Percentiles rank a stretch among this genome's conserved stretches.
These are phyloP conservation scores for Epichloe sibirici DNA, from an alignment of 2,329 filamentous ascomycete species.

Conservation along the genomic window DNA sequence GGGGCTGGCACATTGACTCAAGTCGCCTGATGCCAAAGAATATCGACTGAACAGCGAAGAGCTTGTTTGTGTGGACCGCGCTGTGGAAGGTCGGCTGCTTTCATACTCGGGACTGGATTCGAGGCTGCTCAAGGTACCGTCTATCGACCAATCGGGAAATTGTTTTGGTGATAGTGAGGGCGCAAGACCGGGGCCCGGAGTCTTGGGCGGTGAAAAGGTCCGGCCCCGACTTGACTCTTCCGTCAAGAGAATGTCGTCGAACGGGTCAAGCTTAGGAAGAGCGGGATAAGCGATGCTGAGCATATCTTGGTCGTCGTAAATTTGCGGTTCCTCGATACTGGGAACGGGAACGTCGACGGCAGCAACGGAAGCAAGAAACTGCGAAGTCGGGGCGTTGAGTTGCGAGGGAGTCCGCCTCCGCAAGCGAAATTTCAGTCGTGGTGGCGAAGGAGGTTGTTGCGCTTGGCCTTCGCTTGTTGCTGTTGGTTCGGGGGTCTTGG, in stretches of 20 bases:
- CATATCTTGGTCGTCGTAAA: slow-evolving; percentile 31
- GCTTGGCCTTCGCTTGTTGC: slow-evolving; percentile 22
- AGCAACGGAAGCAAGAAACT: slow-evolving; percentile 55
- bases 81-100: slow-evolving; percentile 47
- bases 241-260: slow-evolving; percentile 19
- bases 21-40: slow-evolving; percentile 44
- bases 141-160: slow-evolving; percentile 48
- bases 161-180: slow-evolving; percentile 32
- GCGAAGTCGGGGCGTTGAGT: slow-evolving; percentile 46
- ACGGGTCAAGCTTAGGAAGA: slow-evolving; percentile 22
- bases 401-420: slow-evolving; percentile 41
- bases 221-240: slow-evolving; percentile 24
- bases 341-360: slow-evolving; percentile 53
- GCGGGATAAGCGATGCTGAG: slow-evolving; percentile 21
- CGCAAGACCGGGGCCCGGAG: slow-evolving; percentile 37
- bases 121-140: slow-evolving; percentile 42
- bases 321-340: slow-evolving; percentile 47
- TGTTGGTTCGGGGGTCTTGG: slow-evolving; percentile 41
- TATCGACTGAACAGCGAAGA: slow-evolving; percentile 44
- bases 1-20: slow-evolving; percentile 38
- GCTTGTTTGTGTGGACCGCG: slow-evolving; percentile 46
- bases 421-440: slow-evolving; percentile 40
- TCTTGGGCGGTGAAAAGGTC: slow-evolving; percentile 44
- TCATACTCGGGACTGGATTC: slow-evolving; percentile 48
- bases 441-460: slow-evolving; percentile 36